Conservation (phyloP, 2,329 filamentous ascomycete species). For the Sporothrix dimorphospora region DNA sequence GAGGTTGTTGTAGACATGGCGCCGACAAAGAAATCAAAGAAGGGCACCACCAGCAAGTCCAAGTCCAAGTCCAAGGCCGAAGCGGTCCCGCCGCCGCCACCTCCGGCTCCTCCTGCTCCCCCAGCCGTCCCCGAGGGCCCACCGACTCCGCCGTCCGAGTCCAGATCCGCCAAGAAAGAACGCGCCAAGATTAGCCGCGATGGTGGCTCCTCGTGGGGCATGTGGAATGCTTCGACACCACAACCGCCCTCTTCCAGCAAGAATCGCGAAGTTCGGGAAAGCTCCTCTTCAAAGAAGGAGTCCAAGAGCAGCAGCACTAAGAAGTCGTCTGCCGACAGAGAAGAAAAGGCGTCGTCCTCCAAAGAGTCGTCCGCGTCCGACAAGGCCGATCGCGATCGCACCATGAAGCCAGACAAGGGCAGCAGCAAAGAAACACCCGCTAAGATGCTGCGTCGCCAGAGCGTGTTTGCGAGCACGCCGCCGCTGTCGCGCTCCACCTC, state of each 20-base stretch:
- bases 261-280: neutral
- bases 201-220: constrained; percentile 71
- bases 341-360: constrained; percentile 62
- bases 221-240: constrained; percentile 53
- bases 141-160: constrained; percentile 56
- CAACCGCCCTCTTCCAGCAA: constrained; percentile 54
- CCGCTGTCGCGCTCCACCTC: constrained; percentile 71
- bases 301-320: constrained; percentile 49
- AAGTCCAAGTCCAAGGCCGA: constrained; percentile 42
- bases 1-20: constrained; percentile 58
- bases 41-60: constrained; percentile 45
- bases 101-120: constrained; percentile 46
- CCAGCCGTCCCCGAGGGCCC: constrained; percentile 54
- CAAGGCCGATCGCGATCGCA: constrained; percentile 57
- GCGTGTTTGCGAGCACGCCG: constrained; percentile 69
- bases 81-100: constrained; percentile 42
- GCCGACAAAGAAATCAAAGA: constrained; percentile 48
- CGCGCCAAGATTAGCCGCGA: constrained; percentile 76
- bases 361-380: constrained; percentile 57
- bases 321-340: constrained; percentile 61
- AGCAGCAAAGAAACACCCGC: constrained; percentile 47
- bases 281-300: constrained; percentile 33
- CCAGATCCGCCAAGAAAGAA: constrained; percentile 70
- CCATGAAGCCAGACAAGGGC: constrained; percentile 42
- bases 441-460: constrained; percentile 62